phyloP scores from a whole-genome alignment of 352 stramenopile genomes.

The Globisporangium mamillatum region DNA sequence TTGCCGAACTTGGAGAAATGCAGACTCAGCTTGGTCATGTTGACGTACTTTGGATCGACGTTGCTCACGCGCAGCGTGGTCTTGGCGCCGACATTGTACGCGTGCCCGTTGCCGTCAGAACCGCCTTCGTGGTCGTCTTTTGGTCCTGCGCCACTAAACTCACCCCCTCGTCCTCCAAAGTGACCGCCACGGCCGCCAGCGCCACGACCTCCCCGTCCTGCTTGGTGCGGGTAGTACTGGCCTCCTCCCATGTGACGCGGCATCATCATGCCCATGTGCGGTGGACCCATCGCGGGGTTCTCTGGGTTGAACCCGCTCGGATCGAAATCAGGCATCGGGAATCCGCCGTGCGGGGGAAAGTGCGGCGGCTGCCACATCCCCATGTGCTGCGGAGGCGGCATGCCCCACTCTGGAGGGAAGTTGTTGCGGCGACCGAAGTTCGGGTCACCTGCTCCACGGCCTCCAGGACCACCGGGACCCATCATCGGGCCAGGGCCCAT shows the following conservation, averaged over 20 bases:
- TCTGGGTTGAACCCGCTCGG: conserved; percentile 66
- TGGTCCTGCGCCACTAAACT: conserved; percentile 20
- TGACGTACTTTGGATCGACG: conserved; percentile 86
- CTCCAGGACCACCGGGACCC: conserved; percentile 5
- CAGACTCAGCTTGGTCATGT: conserved; percentile 86
- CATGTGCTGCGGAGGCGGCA: conserved; percentile 50
- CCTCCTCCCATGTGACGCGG: conserved; percentile 48
- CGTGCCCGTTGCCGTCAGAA: background rate
- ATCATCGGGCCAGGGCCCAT: conserved; percentile 11
- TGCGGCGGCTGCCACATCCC: conserved; percentile 61
- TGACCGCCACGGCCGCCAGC: conserved; percentile 22
- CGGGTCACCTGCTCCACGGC: conserved; percentile 21
- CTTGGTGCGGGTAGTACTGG: conserved; percentile 39
- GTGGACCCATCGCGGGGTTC: conserved; percentile 56
- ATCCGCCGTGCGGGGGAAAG: conserved; percentile 39
- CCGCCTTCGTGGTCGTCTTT: conserved; percentile 26
- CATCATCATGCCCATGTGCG: conserved; percentile 66
- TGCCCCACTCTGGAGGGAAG: conserved; percentile 64
- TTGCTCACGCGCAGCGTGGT: conserved; percentile 83
- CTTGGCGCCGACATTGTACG: conserved; percentile 31
- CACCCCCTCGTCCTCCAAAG: conserved; percentile 28
- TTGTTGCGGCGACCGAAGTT: conserved; percentile 58
- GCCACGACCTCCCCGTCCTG: conserved; percentile 40
- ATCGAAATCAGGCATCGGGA: conserved; percentile 66
- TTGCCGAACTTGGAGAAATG: conserved; percentile 89